A percentile compares a stretch with the other conserved stretches of the same genome.
Conservation (phyloP, 805 yeast species). For the Barnettozyma populi region DNA sequence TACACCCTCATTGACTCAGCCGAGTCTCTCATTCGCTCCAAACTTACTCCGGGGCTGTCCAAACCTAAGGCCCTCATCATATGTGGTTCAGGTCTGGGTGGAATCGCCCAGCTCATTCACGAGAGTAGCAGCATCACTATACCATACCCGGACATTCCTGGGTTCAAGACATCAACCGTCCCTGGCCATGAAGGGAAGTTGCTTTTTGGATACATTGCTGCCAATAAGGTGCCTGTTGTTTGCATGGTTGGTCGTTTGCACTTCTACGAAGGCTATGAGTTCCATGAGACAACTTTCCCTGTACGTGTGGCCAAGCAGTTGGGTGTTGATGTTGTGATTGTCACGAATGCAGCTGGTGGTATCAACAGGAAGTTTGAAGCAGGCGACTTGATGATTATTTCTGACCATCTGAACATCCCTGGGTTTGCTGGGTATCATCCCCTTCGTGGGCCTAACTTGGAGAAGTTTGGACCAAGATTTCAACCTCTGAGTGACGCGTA, state of each 20-base stretch:
- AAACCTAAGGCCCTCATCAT: constrained; percentile 69
- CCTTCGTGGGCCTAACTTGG: constrained; percentile 80
- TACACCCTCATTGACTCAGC: constrained; percentile 16
- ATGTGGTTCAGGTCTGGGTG: constrained; percentile 94
- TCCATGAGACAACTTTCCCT: constrained; percentile 80
- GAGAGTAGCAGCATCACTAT: constrained; percentile 38
- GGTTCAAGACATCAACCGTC: constrained; percentile 77
- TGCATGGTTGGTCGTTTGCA: constrained; percentile 94
- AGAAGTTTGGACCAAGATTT: constrained; percentile 78
- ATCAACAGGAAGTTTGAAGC: constrained; percentile 58
- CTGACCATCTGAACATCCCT: constrained; percentile 86
- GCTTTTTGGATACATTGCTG: constrained; percentile 71
- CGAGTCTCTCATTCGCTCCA: constrained; percentile 12
- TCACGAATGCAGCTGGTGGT: constrained; percentile 98
- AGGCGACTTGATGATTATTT: constrained; percentile 88
- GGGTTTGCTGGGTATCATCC: constrained; percentile 90
- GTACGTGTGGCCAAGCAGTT: constrained; percentile 65
- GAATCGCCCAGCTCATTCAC: constrained; percentile 51
- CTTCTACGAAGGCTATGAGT: constrained; percentile 86
- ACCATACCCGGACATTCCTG: constrained; percentile 67
- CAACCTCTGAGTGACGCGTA: constrained; percentile 88
- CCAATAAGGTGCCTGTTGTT: constrained; percentile 67
- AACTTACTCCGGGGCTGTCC: constrained; percentile 4
- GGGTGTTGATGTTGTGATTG: constrained; percentile 59
- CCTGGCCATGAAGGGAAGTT: constrained; percentile 86